Conservation (phyloP, 108 stramenopile species). For the Seminavis robusta region DNA sequence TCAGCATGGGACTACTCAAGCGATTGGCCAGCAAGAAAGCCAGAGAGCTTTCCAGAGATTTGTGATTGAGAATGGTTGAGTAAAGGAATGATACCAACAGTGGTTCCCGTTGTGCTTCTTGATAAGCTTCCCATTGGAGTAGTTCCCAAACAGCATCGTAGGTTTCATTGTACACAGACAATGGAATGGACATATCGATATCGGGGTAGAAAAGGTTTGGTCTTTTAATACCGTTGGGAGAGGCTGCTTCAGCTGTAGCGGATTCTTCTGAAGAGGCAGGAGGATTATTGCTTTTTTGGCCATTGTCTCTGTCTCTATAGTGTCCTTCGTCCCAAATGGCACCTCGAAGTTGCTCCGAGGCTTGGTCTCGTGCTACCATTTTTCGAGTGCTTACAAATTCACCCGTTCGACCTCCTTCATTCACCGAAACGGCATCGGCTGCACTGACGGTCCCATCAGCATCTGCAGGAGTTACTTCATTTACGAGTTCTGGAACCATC, state of each 20-base stretch:
- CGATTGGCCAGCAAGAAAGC: constrained; percentile 84
- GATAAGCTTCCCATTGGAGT: constrained; percentile 63
- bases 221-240: neutral
- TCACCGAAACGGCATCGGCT: too few species aligned
- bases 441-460: too few species aligned
- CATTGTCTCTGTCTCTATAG: constrained; percentile 17
- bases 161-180: constrained; percentile 35
- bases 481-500: too few species aligned
- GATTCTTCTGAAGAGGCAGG: neutral
- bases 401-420: too few species aligned
- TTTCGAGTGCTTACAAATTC: constrained; percentile 3
- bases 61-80: constrained; percentile 83
- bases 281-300: neutral
- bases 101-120: constrained; percentile 73
- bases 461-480: too few species aligned
- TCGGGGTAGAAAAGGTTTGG: constrained; percentile 41
- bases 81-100: constrained; percentile 81
- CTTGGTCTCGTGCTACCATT: constrained; percentile 30
- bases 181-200: constrained; percentile 61
- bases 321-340: constrained; percentile 65
- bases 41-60: constrained; percentile 69
- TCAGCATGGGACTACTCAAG: constrained; percentile 49
- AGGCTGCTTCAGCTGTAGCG: neutral
- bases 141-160: constrained; percentile 68
- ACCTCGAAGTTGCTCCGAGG: constrained; percentile 29